These are phyloP conservation scores for Cudoniella acicularis DNA, from an alignment of 495 filamentous ascomycete species.

Conservation along the genomic window DNA sequence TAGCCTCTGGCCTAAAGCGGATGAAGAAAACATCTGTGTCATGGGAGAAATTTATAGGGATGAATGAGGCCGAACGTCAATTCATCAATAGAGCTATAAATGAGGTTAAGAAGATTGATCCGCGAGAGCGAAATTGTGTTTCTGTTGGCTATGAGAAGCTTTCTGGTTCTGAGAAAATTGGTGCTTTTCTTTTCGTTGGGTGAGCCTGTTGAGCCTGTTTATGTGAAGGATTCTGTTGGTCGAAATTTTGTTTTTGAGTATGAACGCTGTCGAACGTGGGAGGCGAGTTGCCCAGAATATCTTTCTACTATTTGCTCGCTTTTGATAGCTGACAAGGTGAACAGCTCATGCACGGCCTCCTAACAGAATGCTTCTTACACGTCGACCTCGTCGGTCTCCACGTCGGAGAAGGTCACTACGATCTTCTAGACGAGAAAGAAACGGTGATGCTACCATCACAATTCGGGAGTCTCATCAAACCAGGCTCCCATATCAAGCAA, in stretches of 20 bases:
- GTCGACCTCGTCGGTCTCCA: slow-evolving; percentile 79
- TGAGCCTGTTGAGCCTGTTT: slow-evolving; percentile 47
- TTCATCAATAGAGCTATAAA: neutral
- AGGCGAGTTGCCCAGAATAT: slow-evolving; percentile 59
- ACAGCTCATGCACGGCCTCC: slow-evolving; percentile 81
- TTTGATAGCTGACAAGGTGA: neutral
- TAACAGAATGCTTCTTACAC: slow-evolving; percentile 82
- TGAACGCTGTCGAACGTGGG: slow-evolving; percentile 75
- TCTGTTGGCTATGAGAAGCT: neutral
- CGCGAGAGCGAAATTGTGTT: neutral
- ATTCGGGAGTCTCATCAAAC: slow-evolving; percentile 82
- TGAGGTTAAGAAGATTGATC: neutral
- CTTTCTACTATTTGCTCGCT: neutral
- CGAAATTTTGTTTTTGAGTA: slow-evolving; percentile 85
- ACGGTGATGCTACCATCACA: slow-evolving; percentile 86
- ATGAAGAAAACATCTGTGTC: neutral
- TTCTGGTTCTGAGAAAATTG: neutral
- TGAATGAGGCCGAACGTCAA: neutral
- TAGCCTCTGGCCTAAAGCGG: neutral
- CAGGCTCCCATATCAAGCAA: slow-evolving; percentile 90
- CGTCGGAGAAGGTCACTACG: slow-evolving; percentile 81
- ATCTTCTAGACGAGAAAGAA: slow-evolving; percentile 76
- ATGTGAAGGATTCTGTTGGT: slow-evolving; percentile 60
- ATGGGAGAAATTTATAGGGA: neutral
- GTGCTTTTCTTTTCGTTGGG: neutral